A percentile compares a stretch with the other conserved stretches of the same genome.
Conservation (phyloP, 2,329 filamentous ascomycete species). For the Atkinsonella hypoxylon region DNA sequence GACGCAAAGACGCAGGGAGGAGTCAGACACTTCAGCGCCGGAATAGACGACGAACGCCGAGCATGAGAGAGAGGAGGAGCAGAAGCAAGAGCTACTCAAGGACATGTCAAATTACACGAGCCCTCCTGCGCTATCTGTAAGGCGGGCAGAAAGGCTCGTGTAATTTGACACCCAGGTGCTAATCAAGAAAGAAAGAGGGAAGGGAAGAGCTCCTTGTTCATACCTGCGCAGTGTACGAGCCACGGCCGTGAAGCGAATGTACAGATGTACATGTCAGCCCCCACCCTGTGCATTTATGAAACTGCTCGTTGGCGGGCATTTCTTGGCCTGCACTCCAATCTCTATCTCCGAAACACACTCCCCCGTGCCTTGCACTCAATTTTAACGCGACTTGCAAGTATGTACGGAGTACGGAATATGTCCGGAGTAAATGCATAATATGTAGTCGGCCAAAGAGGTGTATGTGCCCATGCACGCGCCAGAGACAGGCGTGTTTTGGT, state of each 20-base stretch:
- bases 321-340: background rate
- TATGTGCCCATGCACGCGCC: conserved; percentile 1
- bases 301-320: background rate
- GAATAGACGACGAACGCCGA: no score
- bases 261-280: background rate
- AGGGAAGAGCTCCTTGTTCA: background rate
- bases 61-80: no score
- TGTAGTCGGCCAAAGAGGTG: no score
- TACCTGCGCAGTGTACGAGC: background rate
- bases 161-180: background rate
- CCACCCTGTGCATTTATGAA: background rate
- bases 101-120: no score
- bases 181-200: no score
- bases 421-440: no score
- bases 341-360: background rate
- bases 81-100: no score
- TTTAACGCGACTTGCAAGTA: background rate
- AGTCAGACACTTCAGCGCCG: no score
- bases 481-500: conserved; percentile 8
- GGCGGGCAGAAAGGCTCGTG: background rate
- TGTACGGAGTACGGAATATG: no score
- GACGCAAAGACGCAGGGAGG: no score
- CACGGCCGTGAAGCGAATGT: background rate
- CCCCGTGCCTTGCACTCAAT: background rate
- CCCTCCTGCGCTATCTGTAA: no score